Percentiles rank a stretch among this genome's conserved stretches.
phyloP scores from a whole-genome alignment of 306 rosid species.

The Cicer pinnatifidum region DNA sequence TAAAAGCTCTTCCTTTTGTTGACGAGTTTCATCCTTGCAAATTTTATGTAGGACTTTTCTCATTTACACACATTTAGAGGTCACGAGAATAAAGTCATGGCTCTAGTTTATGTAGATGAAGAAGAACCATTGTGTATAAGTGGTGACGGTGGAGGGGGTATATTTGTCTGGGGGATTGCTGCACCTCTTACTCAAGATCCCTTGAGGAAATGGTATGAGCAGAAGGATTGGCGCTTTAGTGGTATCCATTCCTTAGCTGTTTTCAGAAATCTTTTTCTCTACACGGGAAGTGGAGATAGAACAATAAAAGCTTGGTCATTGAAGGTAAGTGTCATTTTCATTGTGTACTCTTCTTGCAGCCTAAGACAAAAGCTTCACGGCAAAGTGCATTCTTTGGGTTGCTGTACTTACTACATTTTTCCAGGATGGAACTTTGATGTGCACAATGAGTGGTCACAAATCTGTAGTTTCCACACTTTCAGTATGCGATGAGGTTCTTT shows the following conservation, averaged over 20 bases:
- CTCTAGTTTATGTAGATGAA: conserved; percentile 67
- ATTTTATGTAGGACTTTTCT: conserved; percentile 77
- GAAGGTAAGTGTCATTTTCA: conserved; percentile 53
- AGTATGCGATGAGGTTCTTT: conserved; percentile 72
- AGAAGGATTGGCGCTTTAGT: conserved; percentile 94
- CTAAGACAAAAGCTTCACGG: conserved; percentile 30
- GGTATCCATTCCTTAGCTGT: conserved; percentile 83
- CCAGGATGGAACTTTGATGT: conserved; percentile 73
- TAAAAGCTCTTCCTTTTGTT: conserved; percentile 28
- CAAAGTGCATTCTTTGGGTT: conserved; percentile 38
- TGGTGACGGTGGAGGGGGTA: conserved; percentile 86
- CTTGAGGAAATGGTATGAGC: conserved; percentile 73
- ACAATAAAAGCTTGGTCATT: conserved; percentile 86
- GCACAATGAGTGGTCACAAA: conserved; percentile 82
- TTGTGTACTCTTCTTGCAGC: conserved; percentile 23
- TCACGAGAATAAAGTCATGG: conserved; percentile 81
- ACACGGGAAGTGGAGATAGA: conserved; percentile 91
- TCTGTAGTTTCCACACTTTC: conserved; percentile 85
- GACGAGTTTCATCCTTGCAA: conserved; percentile 41
- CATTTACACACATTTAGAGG: conserved; percentile 80
- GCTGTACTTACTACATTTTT: conserved; percentile 35
- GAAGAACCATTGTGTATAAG: conserved; percentile 83
- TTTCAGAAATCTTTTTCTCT: conserved; percentile 60
- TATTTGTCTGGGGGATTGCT: conserved; percentile 71
- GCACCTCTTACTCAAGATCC: conserved; percentile 68